A percentile compares a stretch with the other conserved stretches of the same genome.
phyloP scores from a whole-genome alignment of 495 filamentous ascomycete genomes.

The Hypoxylon trugodes region DNA sequence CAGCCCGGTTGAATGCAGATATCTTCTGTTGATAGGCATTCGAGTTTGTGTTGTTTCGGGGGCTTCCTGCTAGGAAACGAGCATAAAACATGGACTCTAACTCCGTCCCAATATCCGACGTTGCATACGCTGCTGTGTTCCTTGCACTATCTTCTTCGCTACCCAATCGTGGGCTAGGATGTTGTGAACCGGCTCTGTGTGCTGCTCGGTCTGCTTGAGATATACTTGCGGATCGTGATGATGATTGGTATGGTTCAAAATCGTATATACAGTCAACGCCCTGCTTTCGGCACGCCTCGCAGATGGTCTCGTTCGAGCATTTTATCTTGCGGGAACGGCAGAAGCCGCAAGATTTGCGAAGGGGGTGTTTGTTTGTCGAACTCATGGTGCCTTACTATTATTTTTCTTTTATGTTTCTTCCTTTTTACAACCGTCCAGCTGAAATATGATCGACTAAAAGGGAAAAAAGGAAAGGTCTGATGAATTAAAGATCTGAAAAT shows the following conservation, averaged over 20 bases:
- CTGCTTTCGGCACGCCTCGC: conserved; percentile 14
- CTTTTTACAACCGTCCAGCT: too few relatives aligned
- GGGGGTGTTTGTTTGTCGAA: conserved; percentile 8
- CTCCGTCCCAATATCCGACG: background rate
- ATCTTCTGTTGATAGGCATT: background rate
- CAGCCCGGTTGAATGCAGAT: too few relatives aligned
- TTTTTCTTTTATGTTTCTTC: too few relatives aligned
- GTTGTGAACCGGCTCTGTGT: background rate
- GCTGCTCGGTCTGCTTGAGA: background rate
- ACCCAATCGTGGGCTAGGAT: background rate
- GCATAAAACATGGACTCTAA: background rate
- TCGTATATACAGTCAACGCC: conserved; percentile 13
- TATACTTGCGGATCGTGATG: conserved; percentile 3
- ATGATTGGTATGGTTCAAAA: conserved; percentile 6
- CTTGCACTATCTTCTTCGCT: background rate
- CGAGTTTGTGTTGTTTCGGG: background rate
- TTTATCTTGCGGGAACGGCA: conserved; percentile 13
- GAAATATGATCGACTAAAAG: too few relatives aligned
- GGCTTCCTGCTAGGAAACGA: background rate
- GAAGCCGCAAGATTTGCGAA: conserved; percentile 10
- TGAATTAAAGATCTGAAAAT: too few relatives aligned
- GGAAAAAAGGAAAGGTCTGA: too few relatives aligned
- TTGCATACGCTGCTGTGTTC: background rate
- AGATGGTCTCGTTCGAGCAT: conserved; percentile 11
- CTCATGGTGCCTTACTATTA: too few relatives aligned